Percentiles rank a stretch among this genome's conserved stretches.
Conservation (phyloP, 257 asterid species). For the Sherardia arvensis region DNA sequence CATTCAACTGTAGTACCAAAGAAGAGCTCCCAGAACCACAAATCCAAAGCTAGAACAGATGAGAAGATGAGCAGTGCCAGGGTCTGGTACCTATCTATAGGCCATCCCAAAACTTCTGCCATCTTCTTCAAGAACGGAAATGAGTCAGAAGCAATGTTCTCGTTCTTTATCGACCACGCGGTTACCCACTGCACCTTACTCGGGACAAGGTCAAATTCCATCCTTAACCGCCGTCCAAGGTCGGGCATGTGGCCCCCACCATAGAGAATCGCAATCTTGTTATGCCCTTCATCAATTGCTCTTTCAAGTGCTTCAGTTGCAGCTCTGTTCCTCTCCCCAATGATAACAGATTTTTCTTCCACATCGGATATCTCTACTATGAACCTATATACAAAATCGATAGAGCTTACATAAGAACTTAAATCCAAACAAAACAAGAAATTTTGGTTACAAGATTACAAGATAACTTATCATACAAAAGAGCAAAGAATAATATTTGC, state of each 20-base stretch:
- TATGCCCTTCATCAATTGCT: slow-evolving; percentile 59
- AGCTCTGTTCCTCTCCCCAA: slow-evolving; percentile 89
- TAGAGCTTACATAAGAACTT: background rate
- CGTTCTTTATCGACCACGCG: slow-evolving; percentile 76
- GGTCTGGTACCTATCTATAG: slow-evolving; percentile 73
- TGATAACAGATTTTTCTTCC: slow-evolving; percentile 83
- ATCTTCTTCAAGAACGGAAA: slow-evolving; percentile 51
- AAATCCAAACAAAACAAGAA: background rate
- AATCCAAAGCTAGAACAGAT: slow-evolving; percentile 84
- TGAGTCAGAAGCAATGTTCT: slow-evolving; percentile 35
- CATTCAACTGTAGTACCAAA: slow-evolving; percentile 63
- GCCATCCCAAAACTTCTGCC: slow-evolving; percentile 70
- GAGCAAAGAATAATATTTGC: background rate
- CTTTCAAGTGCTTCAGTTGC: slow-evolving; percentile 59
- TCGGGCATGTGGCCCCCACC: slow-evolving; percentile 99
- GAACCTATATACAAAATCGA: slow-evolving; percentile 35
- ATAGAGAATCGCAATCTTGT: slow-evolving; percentile 76
- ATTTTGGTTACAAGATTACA: too few species aligned
- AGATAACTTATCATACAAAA: too few species aligned
- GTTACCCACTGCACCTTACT: slow-evolving; percentile 82
- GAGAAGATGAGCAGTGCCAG: slow-evolving; percentile 81
- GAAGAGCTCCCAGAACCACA: slow-evolving; percentile 88
- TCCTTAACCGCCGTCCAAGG: slow-evolving; percentile 66
- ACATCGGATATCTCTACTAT: slow-evolving; percentile 63
- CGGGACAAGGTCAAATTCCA: slow-evolving; percentile 77